These are phyloP conservation scores for Pseudogymnoascus verrucosus DNA, from an alignment of 2,329 filamentous ascomycete species.

Conservation along the genomic window DNA sequence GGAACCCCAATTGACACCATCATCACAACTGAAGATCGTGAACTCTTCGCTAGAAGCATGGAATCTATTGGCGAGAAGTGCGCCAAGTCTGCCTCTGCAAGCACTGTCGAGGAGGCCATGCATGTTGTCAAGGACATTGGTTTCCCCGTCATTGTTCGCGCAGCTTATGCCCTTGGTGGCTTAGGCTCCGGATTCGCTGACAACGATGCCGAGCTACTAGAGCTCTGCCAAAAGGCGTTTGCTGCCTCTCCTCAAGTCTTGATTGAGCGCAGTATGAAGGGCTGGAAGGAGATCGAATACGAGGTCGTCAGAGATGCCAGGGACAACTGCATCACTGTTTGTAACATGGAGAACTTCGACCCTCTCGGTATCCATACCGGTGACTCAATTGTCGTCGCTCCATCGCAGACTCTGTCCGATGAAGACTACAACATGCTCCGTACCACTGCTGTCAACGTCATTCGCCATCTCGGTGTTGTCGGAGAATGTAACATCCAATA, in stretches of 20 bases:
- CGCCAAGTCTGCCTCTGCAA: conserved; percentile 92
- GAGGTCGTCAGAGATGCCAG: conserved; percentile 92
- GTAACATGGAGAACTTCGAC: conserved; percentile 99
- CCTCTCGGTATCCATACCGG: conserved; percentile 96
- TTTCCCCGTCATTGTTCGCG: conserved; percentile 94
- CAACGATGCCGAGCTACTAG: conserved; percentile 71
- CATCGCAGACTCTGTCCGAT: conserved; percentile 91
- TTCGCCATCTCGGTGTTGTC: conserved; percentile 91
- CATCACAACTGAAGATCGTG: conserved; percentile 96
- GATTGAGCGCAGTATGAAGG: conserved; percentile 98
- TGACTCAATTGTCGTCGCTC: conserved; percentile 95
- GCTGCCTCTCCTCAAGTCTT: conserved; percentile 92
- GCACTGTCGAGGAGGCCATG: conserved; percentile 79
- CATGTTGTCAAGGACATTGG: conserved; percentile 83
- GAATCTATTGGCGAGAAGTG: conserved; percentile 97
- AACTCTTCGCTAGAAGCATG: conserved; percentile 96
- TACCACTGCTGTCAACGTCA: conserved; percentile 93
- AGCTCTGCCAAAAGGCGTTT: conserved; percentile 90
- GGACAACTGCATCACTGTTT: conserved; percentile 98
- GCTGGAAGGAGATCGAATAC: conserved; percentile 99
- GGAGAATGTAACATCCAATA: conserved; percentile 99
- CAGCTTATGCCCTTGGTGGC: conserved; percentile 90
- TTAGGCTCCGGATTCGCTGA: conserved; percentile 93
- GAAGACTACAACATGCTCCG: conserved; percentile 99
- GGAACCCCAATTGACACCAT: conserved; percentile 97